A percentile compares a stretch with the other conserved stretches of the same genome.
These are phyloP conservation scores for Citrullus mucosospermus DNA, from an alignment of 306 rosid species.

Conservation along the genomic window DNA sequence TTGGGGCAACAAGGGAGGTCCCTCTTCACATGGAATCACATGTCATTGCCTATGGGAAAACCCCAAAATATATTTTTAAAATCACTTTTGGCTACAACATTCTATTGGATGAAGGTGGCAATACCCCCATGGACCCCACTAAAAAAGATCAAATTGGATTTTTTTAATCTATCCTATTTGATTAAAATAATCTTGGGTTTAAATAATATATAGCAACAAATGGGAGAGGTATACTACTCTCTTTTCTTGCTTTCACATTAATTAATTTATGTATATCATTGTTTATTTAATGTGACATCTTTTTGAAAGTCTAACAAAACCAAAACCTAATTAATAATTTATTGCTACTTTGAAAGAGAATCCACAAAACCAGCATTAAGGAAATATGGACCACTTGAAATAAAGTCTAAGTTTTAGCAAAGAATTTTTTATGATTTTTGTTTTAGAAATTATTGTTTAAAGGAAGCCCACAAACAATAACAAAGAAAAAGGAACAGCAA, in stretches of 20 bases:
- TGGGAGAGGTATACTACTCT: constrained; percentile 1
- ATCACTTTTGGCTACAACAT: constrained; percentile 17
- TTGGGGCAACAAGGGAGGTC: constrained; percentile 27
- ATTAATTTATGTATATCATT: neutral
- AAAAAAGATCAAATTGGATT: neutral
- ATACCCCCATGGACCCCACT: constrained; percentile 26
- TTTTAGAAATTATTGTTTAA: neutral
- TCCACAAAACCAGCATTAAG: constrained; percentile 24
- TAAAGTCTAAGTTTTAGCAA: constrained; percentile 11
- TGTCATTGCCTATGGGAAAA: constrained; percentile 22
- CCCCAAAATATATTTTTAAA: constrained; percentile 15
- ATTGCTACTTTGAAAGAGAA: constrained; percentile 20
- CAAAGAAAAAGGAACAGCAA: neutral
- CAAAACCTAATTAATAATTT: neutral
- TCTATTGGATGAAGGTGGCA: constrained; percentile 13
- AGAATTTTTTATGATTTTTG: neutral
- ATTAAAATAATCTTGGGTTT: constrained; percentile 19
- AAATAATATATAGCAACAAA: constrained; percentile 17
- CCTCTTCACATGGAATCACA: constrained; percentile 60
- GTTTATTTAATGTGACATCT: neutral
- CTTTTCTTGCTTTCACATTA: neutral
- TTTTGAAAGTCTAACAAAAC: constrained; percentile 17
- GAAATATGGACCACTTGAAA: constrained; percentile 23
- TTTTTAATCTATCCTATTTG: constrained; percentile 20
- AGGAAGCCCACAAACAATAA: neutral